Base-by-base conservation (phyloP, 129 eudicot genomes). In the Helichrysum umbraculigerum region DNA sequence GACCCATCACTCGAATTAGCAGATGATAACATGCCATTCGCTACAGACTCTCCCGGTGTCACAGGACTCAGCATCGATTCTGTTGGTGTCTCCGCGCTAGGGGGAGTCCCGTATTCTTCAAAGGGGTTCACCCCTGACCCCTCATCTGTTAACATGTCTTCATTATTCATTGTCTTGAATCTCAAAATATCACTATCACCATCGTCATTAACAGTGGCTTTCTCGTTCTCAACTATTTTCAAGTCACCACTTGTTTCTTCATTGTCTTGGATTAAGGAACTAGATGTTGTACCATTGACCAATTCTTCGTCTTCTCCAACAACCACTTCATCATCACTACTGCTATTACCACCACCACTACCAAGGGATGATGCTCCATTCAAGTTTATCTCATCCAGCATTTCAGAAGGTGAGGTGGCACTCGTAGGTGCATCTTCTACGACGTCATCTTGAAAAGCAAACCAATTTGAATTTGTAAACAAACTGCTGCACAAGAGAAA, bases 381-480 rank as follows among this genome's bases (percentile, higher is more conserved):
- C 74, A 89, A 64, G 79, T 83, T 87, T 25, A 90, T 72, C 33
- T 85, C 90, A 7, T 91, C 90, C 84, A 87, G 78, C 64, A 66
- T 37, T 14, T 86, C 87, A 15, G 91, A 77, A 14, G 79, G 69
- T 61, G 96, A 80, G 78, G 87, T 81, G 68, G 85, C 20, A 12
- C 50, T 58, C 59, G 9, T 33, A 25, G n/a, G 35, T 25, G 66
- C 42, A 65, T 75, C 81, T 7, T 70, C 86, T 39, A 29, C 60
- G 42, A 81, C 77, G 63, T 89, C 90, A 21, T 94, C 89, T 85
- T 87, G 90, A 80, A 89, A 94, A 4, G 96, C 91, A 83, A 91
- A 91, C 99, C 99, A 94, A 76, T 94, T 87, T 60, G 99, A 94
- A 82, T 94, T 94, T 68, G 97, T 94, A 73, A 94, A 89, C 85